phyloP scores from a whole-genome alignment of 768 basidiomycete species.

The Pilatotrama ljubarskyi region DNA sequence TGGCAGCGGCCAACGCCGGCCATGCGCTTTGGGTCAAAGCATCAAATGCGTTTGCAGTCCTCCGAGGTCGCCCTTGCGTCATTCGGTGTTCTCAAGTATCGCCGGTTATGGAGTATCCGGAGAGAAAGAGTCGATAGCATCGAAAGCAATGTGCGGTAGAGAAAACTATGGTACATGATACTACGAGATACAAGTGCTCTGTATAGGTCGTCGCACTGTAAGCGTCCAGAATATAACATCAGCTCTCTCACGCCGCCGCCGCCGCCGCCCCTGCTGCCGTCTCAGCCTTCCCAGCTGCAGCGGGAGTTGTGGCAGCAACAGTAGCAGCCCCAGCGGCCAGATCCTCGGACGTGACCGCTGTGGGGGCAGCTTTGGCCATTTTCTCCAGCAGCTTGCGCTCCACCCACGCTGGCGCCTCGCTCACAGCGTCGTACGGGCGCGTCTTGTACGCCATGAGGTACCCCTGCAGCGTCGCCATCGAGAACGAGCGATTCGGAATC shows the following conservation, averaged over 20 bases:
- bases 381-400: constrained; percentile 15
- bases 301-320: background rate
- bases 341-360: background rate
- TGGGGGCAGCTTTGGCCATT: background rate
- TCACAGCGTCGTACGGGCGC: constrained; percentile 52
- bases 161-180: background rate
- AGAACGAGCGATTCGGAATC: constrained; percentile 41
- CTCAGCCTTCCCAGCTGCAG: background rate
- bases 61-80: too few relatives aligned
- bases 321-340: background rate
- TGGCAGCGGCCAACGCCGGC: too few relatives aligned
- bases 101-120: too few relatives aligned
- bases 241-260: background rate
- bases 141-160: background rate
- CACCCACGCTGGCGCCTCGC: constrained; percentile 16
- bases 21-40: too few relatives aligned
- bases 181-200: background rate
- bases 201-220: background rate
- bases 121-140: background rate
- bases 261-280: too few relatives aligned
- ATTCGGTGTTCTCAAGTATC: too few relatives aligned
- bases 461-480: constrained; percentile 50
- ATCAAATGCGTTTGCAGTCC: too few relatives aligned
- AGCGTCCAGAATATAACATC: background rate
- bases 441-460: constrained; percentile 72